A percentile compares a stretch with the other conserved stretches of the same genome.
phyloP scores from a whole-genome alignment of 176 grass and related monocot species.

The Cenchrus purpureus region DNA sequence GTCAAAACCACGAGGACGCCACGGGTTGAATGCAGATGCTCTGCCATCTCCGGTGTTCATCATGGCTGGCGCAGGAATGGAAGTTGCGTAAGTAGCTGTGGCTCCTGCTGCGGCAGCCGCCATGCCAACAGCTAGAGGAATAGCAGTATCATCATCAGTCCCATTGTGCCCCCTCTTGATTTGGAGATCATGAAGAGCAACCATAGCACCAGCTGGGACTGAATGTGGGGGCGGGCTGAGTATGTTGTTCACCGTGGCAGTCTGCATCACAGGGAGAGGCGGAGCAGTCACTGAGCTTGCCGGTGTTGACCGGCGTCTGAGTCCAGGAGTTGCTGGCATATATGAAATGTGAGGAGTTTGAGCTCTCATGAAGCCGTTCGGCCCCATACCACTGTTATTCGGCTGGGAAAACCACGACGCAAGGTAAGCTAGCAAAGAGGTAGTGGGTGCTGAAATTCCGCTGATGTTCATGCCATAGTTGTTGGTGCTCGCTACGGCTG shows the following conservation, averaged over 20 bases:
- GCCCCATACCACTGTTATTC: not conserved
- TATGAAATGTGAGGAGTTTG: slow-evolving; percentile 7
- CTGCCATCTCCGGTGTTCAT: not conserved
- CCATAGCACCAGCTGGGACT: not conserved
- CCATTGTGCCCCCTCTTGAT: not conserved
- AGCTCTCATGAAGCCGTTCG: slow-evolving; percentile 13
- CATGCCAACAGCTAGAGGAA: not conserved
- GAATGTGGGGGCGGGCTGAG: not conserved
- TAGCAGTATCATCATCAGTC: not conserved
- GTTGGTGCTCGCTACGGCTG: not conserved
- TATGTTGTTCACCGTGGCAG: not conserved
- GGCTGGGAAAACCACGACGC: not conserved
- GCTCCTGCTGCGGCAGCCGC: not conserved
- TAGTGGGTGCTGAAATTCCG: not conserved
- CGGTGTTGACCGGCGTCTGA: not conserved
- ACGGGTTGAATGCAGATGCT: not conserved
- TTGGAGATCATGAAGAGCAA: not conserved
- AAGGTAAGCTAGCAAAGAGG: not conserved
- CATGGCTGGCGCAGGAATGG: too few relatives aligned
- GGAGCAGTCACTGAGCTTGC: not conserved
- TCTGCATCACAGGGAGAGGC: not conserved
- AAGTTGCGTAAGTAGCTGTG: not conserved
- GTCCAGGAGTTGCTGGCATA: not conserved
- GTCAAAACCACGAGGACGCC: not conserved
- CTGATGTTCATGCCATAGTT: not conserved